phyloP scores from a whole-genome alignment of 805 yeast species.

The Candida caryicola region DNA sequence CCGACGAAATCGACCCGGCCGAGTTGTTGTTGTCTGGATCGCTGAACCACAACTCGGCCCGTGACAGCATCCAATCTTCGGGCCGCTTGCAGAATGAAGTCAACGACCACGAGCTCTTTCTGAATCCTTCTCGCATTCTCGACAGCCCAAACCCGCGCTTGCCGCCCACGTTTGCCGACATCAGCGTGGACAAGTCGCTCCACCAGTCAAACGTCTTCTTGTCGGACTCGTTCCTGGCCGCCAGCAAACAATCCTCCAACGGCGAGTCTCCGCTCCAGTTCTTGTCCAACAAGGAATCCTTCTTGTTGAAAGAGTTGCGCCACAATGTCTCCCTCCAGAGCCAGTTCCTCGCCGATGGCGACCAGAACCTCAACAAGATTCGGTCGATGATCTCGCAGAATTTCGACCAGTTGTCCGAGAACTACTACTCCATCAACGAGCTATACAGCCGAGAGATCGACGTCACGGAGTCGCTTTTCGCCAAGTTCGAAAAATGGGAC shows the following conservation, averaged over 20 bases:
- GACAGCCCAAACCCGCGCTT: not conserved
- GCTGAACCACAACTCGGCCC: constrained; percentile 2
- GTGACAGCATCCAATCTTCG: not conserved
- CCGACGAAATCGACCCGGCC: constrained; percentile 16
- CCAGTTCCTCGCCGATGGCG: constrained; percentile 30
- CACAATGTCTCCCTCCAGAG: constrained; percentile 24
- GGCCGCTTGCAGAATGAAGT: not conserved
- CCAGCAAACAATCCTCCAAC: not conserved
- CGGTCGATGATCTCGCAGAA: constrained; percentile 26
- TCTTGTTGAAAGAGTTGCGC: constrained; percentile 20
- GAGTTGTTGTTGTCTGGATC: constrained; percentile 13
- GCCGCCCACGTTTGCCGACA: not conserved
- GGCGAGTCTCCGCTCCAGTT: constrained; percentile 30
- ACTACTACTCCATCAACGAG: constrained; percentile 45
- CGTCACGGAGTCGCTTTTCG: constrained; percentile 22
- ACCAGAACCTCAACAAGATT: constrained; percentile 25
- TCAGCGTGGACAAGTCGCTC: not conserved
- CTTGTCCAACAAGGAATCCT: constrained; percentile 26
- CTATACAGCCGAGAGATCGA: constrained; percentile 39
- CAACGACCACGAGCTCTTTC: constrained; percentile 16
- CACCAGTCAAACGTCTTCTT: not conserved
- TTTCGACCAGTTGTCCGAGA: constrained; percentile 41
- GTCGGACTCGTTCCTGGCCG: not conserved
- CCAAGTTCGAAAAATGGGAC: constrained; percentile 42
- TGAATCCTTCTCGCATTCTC: constrained; percentile 17